Percentiles rank a stretch among this genome's conserved stretches.
phyloP scores from a whole-genome alignment of 805 yeast species.

The Ogataea saltuana region DNA sequence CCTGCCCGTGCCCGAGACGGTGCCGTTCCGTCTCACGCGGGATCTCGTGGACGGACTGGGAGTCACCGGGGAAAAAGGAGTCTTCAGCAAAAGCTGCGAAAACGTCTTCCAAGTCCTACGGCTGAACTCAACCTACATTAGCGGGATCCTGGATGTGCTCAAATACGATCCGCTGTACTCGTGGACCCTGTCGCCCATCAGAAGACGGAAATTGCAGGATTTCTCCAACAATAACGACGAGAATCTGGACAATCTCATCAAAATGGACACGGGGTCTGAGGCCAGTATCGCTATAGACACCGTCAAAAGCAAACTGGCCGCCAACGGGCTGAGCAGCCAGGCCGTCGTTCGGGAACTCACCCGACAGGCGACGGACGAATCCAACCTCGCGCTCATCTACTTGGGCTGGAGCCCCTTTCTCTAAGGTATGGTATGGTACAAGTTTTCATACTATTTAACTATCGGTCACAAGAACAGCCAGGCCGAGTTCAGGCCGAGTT shows the following conservation, averaged over 20 bases:
- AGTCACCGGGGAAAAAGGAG: constrained; percentile 76
- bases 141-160: constrained; percentile 81
- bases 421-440: too few relatives aligned
- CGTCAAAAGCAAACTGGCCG: constrained; percentile 68
- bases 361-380: constrained; percentile 67
- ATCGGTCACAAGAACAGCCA: too few relatives aligned
- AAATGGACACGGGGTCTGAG: constrained; percentile 51
- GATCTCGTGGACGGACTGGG: constrained; percentile 95
- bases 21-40: constrained; percentile 88
- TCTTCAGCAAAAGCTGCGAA: constrained; percentile 72
- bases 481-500: not conserved
- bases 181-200: constrained; percentile 83
- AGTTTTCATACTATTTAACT: too few relatives aligned
- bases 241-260: constrained; percentile 23
- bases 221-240: constrained; percentile 23
- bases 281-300: constrained; percentile 76
- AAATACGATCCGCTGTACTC: constrained; percentile 91
- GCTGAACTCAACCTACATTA: constrained; percentile 63
- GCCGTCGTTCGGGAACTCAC: constrained; percentile 82
- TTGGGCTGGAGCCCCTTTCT: constrained; percentile 85
- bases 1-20: constrained; percentile 85
- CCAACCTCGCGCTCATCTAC: constrained; percentile 72
- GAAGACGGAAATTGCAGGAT: constrained; percentile 55
- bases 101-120: constrained; percentile 69
- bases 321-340: constrained; percentile 72